Evolutionary conservation across 257 asterid genomes (phyloP).

Genomic region (Paulownia fortunei): DNA sequence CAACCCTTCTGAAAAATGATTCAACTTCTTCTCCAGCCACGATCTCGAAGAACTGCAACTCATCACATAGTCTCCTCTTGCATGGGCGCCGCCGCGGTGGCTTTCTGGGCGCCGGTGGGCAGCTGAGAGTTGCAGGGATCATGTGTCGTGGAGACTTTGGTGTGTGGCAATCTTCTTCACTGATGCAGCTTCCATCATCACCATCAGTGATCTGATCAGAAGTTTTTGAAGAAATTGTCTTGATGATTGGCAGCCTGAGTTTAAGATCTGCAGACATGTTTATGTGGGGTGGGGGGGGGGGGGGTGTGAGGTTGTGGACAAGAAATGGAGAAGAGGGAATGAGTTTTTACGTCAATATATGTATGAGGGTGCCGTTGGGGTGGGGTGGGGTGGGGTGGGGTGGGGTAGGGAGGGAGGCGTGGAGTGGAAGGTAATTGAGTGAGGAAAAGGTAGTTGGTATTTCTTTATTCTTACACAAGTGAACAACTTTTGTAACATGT

Average conservation of each 20-base stretch:
- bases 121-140: conserved; percentile 50
- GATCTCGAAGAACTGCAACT: conserved; percentile 49
- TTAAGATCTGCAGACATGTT: conserved; percentile 62
- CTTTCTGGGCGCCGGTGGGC: conserved; percentile 74
- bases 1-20: conserved; percentile 46
- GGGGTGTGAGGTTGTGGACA: conserved; percentile 3
- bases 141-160: conserved; percentile 52
- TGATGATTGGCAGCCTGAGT: conserved; percentile 43
- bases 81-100: conserved; percentile 44
- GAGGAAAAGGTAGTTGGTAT: conserved; percentile 33
- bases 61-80: conserved; percentile 53
- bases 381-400: neutral
- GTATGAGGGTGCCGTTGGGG: neutral
- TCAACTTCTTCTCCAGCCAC: conserved; percentile 51
- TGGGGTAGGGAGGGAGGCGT: conserved; percentile 32
- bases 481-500: conserved; percentile 52
- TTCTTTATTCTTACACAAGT: conserved; percentile 55
- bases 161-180: conserved; percentile 42
- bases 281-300: conserved; percentile 1
- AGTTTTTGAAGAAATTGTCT: conserved; percentile 12
- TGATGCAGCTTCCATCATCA: neutral
- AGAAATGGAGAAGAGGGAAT: conserved; percentile 36
- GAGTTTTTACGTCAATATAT: conserved; percentile 38
- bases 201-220: neutral
- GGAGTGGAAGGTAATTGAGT: conserved; percentile 55